These are phyloP conservation scores for Rhipidocladum racemiflorum DNA, from an alignment of 176 grass and related monocot species.

Conservation along the genomic window DNA sequence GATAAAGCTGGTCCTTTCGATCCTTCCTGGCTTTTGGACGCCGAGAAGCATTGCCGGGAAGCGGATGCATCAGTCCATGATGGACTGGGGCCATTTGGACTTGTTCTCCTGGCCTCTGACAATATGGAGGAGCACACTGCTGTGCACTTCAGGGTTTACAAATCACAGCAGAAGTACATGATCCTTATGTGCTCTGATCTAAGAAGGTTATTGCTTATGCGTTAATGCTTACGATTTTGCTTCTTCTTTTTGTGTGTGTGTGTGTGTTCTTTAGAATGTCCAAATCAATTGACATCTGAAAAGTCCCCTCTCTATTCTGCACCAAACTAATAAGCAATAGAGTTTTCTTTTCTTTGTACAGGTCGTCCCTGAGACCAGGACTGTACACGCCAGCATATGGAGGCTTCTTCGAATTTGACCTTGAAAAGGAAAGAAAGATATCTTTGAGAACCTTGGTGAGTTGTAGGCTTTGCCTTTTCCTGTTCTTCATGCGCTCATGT, in stretches of 20 bases:
- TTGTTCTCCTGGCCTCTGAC: slow-evolving; percentile 67
- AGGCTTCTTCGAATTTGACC: slow-evolving; percentile 63
- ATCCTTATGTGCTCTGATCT: slow-evolving; percentile 75
- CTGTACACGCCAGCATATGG: slow-evolving; percentile 70
- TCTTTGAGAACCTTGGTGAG: slow-evolving; percentile 81
- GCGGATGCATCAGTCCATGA: slow-evolving; percentile 42
- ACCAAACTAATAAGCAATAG: neutral
- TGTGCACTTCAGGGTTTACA: slow-evolving; percentile 76
- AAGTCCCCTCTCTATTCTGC: neutral
- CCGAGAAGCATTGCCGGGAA: slow-evolving; percentile 56
- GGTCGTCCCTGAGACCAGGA: slow-evolving; percentile 62
- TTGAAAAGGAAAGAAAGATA: slow-evolving; percentile 55
- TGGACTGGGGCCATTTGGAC: slow-evolving; percentile 69
- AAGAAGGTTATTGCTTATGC: slow-evolving; percentile 41
- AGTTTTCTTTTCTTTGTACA: slow-evolving; percentile 1
- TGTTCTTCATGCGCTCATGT: neutral
- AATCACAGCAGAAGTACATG: slow-evolving; percentile 46
- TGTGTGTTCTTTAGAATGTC: neutral
- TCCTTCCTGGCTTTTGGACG: slow-evolving; percentile 58
- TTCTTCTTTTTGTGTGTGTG: too few relatives aligned
- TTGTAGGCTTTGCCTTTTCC: neutral
- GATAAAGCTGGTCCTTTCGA: slow-evolving; percentile 54
- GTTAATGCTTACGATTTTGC: neutral
- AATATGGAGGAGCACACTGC: slow-evolving; percentile 61
- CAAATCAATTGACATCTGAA: neutral